These are phyloP conservation scores for Eutreptiella sp. DNA, from an alignment of 208 protist species.

Conservation along the genomic window DNA sequence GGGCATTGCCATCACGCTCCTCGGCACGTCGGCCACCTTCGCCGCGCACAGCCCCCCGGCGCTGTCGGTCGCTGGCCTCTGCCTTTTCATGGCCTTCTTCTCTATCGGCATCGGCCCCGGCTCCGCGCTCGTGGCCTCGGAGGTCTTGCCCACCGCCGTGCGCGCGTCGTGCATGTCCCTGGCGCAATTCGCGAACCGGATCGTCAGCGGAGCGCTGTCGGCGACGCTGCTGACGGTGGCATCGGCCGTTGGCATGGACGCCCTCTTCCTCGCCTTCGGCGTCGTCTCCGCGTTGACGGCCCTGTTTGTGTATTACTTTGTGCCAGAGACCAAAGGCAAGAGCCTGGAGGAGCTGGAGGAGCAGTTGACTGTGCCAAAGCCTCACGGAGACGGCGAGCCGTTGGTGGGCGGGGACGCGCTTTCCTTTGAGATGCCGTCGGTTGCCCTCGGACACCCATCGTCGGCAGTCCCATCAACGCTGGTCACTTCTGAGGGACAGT, in stretches of 20 bases:
- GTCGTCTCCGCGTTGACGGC: constrained; percentile 3
- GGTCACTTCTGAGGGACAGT: no score
- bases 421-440: no score
- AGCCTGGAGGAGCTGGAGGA: constrained; percentile 1
- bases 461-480: no score
- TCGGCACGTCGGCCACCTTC: not conserved
- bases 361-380: no score
- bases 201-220: constrained; percentile 14
- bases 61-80: constrained; percentile 1
- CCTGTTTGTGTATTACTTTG: not conserved
- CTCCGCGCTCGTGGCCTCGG: not conserved
- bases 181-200: constrained; percentile 10
- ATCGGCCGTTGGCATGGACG: constrained; percentile 1
- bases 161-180: constrained; percentile 9
- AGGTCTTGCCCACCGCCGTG: not conserved
- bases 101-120: constrained; percentile 11
- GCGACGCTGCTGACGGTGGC: not conserved
- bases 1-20: not conserved
- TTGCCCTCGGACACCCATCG: no score
- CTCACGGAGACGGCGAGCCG: no score
- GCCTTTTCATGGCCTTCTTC: constrained; percentile 22
- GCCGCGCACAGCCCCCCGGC: not conserved
- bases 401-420: no score
- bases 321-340: constrained; percentile 16
- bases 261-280: constrained; percentile 6